Evolutionary conservation across 371 early-diverging fungal genomes (phyloP), one percentile per base, ranked within the genome.

Genomic region (Ordospora colligata): DNA sequence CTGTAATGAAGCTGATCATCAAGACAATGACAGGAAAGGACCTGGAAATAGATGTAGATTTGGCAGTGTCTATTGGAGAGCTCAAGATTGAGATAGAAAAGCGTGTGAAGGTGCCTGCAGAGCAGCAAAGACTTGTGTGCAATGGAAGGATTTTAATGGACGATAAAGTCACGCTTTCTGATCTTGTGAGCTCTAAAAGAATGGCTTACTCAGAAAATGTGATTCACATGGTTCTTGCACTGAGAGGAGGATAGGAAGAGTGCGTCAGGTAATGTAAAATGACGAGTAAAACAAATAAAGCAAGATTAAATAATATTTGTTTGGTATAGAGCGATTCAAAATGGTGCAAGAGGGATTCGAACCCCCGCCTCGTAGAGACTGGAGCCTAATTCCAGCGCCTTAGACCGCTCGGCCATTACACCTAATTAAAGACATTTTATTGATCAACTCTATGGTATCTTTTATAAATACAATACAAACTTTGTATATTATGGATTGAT

Each of bases 211-310:
- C 90, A 51, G 95, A 93, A 25, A 90, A 90, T 11, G 92, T 94
- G 14, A 87, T 97, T 50, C 96, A 97, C 84, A 87, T 97, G 85
- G 95, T 97, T 11, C 87, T 97, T 75, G 93, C 96, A 27, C 89
- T 96, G 67, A 91, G 96, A 84, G 97, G 97, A 64, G 97, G 97
- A 65, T 77, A 75, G 64, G 23, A n/a, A n/a, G n/a, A n/a, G n/a
- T n/a, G n/a, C n/a, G n/a, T n/a, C n/a, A n/a, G n/a, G n/a, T n/a
- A n/a, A n/a, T n/a, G n/a, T n/a, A n/a, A n/a, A n/a, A n/a, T n/a
- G n/a, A n/a, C n/a, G n/a, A n/a, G n/a, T n/a, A n/a, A n/a, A n/a
- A n/a, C n/a, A n/a, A 37, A 42, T 40, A 14, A 37, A 65, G 11
- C 1, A 58, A 22, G 14, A 25, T 19, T 14, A 4, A 19, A 8